A percentile compares a stretch with the other conserved stretches of the same genome.
Evolutionary conservation across 768 basidiomycete species (phyloP).

Genomic region (Rhodotorula paludigena): DNA sequence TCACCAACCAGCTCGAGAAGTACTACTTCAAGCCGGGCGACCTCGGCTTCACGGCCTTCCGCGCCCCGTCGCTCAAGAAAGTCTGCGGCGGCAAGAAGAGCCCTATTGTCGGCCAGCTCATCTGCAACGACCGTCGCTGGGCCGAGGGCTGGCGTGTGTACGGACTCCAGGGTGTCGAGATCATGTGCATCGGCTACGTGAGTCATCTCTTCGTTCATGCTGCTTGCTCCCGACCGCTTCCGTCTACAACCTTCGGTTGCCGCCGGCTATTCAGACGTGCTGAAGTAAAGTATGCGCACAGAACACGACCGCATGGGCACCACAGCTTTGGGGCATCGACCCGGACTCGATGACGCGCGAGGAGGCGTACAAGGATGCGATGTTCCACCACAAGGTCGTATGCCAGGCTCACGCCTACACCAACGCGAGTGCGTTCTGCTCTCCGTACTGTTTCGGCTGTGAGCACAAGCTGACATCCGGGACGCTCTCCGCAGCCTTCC

Average conservation of each 20-base stretch:
- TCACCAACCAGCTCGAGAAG: conserved; percentile 48
- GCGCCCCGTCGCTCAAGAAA: conserved; percentile 39
- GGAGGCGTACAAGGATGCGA: conserved; percentile 44
- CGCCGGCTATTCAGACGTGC: too few species aligned
- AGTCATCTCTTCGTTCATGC: conserved; percentile 5
- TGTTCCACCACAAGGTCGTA: conserved; percentile 48
- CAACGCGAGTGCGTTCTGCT: conserved; percentile 42
- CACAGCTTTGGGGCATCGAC: conserved; percentile 46
- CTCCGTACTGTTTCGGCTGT: too few species aligned
- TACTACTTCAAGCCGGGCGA: conserved; percentile 45
- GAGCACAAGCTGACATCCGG: background rate
- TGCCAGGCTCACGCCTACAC: conserved; percentile 46
- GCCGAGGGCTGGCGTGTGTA: conserved; percentile 46
- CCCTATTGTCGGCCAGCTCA: conserved; percentile 46
- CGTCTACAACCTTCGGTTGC: background rate
- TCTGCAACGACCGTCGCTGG: conserved; percentile 47
- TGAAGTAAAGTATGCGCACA: too few species aligned
- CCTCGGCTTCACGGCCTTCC: conserved; percentile 45
- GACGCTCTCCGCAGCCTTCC: conserved; percentile 40
- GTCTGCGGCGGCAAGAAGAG: conserved; percentile 24
- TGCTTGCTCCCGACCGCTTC: background rate
- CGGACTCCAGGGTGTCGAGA: conserved; percentile 45
- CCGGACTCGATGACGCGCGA: conserved; percentile 42
- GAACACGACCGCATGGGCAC: conserved; percentile 47
- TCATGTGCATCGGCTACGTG: conserved; percentile 46